Evolutionary conservation across 108 stramenopile genomes (phyloP).

Genomic region (Nitzschia inconspicua): DNA sequence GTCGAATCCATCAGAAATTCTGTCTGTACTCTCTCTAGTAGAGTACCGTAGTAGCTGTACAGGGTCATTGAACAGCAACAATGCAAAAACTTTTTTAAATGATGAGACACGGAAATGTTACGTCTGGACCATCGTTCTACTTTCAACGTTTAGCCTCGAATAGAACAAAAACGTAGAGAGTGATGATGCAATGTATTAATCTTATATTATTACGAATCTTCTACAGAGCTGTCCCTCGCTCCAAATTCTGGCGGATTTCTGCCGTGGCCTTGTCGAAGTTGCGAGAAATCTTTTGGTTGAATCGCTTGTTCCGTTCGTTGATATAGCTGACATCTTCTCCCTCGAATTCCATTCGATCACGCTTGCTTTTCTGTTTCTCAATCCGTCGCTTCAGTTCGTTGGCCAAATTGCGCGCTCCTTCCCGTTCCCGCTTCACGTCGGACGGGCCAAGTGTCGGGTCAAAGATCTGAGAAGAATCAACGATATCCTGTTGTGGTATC

Average conservation of each 20-base stretch:
- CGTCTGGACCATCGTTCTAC: too few species aligned
- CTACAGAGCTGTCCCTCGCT: conserved; percentile 86
- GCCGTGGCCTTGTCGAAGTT: conserved; percentile 81
- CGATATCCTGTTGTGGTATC: background rate
- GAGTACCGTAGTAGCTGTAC: too few species aligned
- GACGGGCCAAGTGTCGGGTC: conserved; percentile 47
- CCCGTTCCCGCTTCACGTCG: conserved; percentile 44
- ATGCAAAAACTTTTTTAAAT: too few species aligned
- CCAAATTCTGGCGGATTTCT: conserved; percentile 90
- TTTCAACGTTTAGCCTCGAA: too few species aligned
- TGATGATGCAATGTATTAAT: too few species aligned
- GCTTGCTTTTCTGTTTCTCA: conserved; percentile 67
- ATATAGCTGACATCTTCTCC: conserved; percentile 80
- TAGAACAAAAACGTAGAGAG: too few species aligned
- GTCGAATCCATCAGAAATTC: too few species aligned
- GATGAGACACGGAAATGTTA: too few species aligned
- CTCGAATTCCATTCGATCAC: conserved; percentile 61
- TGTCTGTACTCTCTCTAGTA: too few species aligned
- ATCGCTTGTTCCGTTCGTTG: conserved; percentile 84
- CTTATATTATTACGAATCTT: too few species aligned
- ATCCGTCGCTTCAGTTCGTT: conserved; percentile 78
- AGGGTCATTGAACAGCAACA: too few species aligned
- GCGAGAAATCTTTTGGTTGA: conserved; percentile 87
- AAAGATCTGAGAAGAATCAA: conserved; percentile 39
- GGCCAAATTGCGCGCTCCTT: conserved; percentile 73